Base-by-base conservation (phyloP, 2,329 filamentous ascomycete species). In the Trichoderma sp. region DNA sequence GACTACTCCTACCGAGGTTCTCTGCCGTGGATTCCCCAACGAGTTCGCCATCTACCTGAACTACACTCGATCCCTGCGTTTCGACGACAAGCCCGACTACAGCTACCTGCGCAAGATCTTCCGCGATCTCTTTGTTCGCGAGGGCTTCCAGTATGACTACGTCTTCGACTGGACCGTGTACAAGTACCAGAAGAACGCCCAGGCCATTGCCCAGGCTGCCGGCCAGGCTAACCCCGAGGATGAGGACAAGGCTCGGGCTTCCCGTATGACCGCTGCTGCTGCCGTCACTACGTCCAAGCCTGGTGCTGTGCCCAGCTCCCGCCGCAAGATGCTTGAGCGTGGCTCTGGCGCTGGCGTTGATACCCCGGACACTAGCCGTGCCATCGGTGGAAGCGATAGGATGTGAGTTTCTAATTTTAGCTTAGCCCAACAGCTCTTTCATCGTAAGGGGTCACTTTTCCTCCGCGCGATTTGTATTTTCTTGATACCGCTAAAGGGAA, bases 91-190 rank as follows among this genome's bases (percentile, higher is more conserved):
- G 91, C 96, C 96, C 51, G 96, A 99, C 84, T 99, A 99, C 88
- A 98, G 94, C 76, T 99, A 99, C 86, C 93, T 99, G 72, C 94
- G 96, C 85, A 98, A 98, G 92, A 98, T 99, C 86, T 99, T 99
- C 93, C 95, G 96, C 75, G 96, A 99, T 82, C 91, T 99, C 73
- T 99, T 99, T 80, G 96, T 99, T 77, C 94, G 96, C 74, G 96
- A 98, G 84, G 96, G 95, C 71, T 99, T 98, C 91, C 96, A 99
- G 86, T 98, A 99, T 84, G 96, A 99, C 85, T 98, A 99, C 79
- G 96, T 99, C 78, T 99, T 99, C 80, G 96, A 99, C 86, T 99
- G 96, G 96, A 99, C 96, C 73, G 96, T 98, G 79, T 98, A 98
- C 90, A 98, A 98, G 88, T 98, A 98, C 88, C 95, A 98, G 89